Evolutionary conservation across 129 eudicot genomes (phyloP).

Genomic region (Artemisia argyi): DNA sequence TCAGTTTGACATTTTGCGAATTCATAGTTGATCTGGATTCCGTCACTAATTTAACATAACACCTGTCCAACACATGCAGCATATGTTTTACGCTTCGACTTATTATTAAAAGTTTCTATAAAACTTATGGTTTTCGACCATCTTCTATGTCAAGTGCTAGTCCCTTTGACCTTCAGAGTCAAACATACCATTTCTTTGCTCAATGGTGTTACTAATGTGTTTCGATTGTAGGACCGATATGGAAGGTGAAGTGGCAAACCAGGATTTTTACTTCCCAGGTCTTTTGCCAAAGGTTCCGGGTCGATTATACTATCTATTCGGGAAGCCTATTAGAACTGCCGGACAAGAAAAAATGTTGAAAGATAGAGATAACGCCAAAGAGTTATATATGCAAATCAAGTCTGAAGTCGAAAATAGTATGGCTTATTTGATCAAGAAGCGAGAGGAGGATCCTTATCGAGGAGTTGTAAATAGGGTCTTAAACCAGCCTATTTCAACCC

Average conservation of each 20-base stretch:
- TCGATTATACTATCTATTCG: conserved; percentile 76
- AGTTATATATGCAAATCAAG: conserved; percentile 70
- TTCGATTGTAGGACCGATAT: conserved; percentile 46
- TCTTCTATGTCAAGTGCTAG: background rate
- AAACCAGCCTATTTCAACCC: conserved; percentile 46
- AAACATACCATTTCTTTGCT: background rate
- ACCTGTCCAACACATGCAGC: background rate
- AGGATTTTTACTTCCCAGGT: conserved; percentile 63
- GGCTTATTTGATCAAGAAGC: conserved; percentile 69
- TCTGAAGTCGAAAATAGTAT: conserved; percentile 68
- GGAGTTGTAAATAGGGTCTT: conserved; percentile 51
- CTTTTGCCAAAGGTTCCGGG: conserved; percentile 86
- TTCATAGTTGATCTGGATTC: conserved; percentile 4
- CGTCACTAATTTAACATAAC: background rate
- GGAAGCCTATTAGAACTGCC: conserved; percentile 76
- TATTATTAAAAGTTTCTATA: background rate
- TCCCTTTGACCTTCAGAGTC: conserved; percentile 7
- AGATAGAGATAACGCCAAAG: conserved; percentile 66
- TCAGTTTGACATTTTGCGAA: conserved; percentile 16
- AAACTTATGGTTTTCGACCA: background rate
- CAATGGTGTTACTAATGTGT: background rate
- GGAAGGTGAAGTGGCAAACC: conserved; percentile 83
- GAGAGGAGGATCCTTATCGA: conserved; percentile 89
- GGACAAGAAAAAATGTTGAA: conserved; percentile 61
- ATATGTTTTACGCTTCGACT: background rate